Base-by-base conservation (phyloP, 805 yeast genomes). In the Zygosaccharomyces rouxii region DNA sequence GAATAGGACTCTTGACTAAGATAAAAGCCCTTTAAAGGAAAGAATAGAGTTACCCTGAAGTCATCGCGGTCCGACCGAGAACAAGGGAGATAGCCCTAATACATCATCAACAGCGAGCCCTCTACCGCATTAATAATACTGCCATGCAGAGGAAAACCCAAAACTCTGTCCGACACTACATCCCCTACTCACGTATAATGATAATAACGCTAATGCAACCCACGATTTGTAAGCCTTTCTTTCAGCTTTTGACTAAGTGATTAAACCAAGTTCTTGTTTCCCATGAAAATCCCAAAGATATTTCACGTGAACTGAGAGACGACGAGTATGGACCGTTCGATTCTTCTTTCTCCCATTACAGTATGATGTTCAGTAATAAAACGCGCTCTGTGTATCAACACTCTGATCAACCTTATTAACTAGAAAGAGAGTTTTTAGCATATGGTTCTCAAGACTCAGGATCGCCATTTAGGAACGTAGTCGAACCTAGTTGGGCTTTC, bases 311-410 rank as follows among this genome's bases (percentile, higher is more conserved):
- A 11, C 11, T n/a, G 5, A n/a, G 14, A 30, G 18, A n/a, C 5
- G 16, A 3, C 7, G 3, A 13, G 19, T 10, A 5, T 10, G 7
- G 35, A 30, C 13, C 7, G 21, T 16, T 14, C 4, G 19, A 14
- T 33, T 14, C 21, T 29, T 29, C 13, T 16, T 40, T 18, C 33
- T 41, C 28, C 13, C 22, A 29, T 7, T 13, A 11, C 10, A 10
- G 31, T 39, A 41, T 41, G 44, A 41, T 35, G 44, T 41, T 18
- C 44, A 6, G 10, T 14, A 41, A 29, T 29, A 41, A 41, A 41
- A 41, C 44, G 44, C 44, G 44, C 44, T 9, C 31, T 18, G 44
- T 9, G 29, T 5, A 29, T 41, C 44, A 29, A 41, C 16, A 28
- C 9, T 41, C 37, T 13, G 23, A 29, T 29, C 44, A 19, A 29